phyloP scores from a whole-genome alignment of 23 red algal genomes.

The Pyropia yezoensis region DNA sequence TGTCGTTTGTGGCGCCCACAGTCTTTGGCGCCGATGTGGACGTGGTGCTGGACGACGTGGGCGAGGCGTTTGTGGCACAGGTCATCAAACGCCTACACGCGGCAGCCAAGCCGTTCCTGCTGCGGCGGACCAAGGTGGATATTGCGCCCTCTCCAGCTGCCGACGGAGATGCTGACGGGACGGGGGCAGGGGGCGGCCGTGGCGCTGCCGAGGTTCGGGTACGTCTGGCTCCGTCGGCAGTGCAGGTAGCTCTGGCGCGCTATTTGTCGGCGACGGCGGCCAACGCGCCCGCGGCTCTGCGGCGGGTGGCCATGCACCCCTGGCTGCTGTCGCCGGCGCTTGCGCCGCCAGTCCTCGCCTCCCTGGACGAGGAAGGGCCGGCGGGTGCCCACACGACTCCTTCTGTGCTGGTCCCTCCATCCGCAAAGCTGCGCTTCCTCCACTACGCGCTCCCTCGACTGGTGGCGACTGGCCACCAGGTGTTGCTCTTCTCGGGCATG shows the following conservation, averaged over 20 bases:
- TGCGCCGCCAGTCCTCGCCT: not conserved
- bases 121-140: conserved; percentile 67
- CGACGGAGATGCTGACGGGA: no score
- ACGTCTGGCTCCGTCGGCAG: conserved; percentile 22
- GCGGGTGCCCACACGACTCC: not conserved
- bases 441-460: conserved; percentile 66
- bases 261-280: conserved; percentile 8
- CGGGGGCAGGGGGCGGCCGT: no score
- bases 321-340: conserved; percentile 20
- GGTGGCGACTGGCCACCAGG: conserved; percentile 45
- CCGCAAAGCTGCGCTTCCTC: conserved; percentile 72
- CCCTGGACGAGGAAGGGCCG: conserved; percentile 5
- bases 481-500: conserved; percentile 81
- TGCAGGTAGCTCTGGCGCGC: conserved; percentile 33
- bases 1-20: conserved; percentile 73
- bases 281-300: conserved; percentile 36
- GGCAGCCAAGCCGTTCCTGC: conserved; percentile 79
- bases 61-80: conserved; percentile 64
- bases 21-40: conserved; percentile 54
- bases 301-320: conserved; percentile 54
- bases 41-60: conserved; percentile 20
- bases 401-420: not conserved
- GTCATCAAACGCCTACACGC: conserved; percentile 86
- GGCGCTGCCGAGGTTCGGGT: conserved; percentile 39
- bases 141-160: conserved; percentile 45